Base-by-base conservation (phyloP, 495 filamentous ascomycete genomes). In the Xylaria castorea region DNA sequence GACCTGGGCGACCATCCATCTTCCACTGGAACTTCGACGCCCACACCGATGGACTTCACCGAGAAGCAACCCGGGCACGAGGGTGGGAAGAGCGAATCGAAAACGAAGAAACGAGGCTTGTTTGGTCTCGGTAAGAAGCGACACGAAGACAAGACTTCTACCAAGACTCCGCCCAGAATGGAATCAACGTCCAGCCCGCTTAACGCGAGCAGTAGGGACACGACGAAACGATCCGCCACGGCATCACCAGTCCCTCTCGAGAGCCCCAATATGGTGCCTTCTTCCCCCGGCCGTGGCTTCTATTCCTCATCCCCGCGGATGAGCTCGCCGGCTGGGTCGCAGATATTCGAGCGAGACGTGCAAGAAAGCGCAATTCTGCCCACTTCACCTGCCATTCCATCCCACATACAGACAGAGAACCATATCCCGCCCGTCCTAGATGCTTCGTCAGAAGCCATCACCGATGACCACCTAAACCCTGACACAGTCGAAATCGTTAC, bases 301-400 rank as follows among this genome's bases (percentile, higher is more conserved):
- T 83, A 77, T 71, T 84, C 87, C 32, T 82, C 88, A 20, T 91
- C 90, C 5, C 89, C 90, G 5, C 85, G 88, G 50, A 79, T 91
- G 57, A 84, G 87, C 60, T 92, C 91, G 18, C 90, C 91, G 14
- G 89, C 90, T 6, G 90, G 85, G 44, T 94, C 93, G 32, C 93
- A 95, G 76, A 97, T 97, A 76, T 97, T 97, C 81, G 94, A 97
- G 85, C 92, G 94, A 75, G 91, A 93, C 81, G 95, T 97, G 18
- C 95, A 97, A 79, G 94, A 97, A 76, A 89, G 87, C 75, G 82
- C 87, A 38, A 53, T 88, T 9, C 81, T 89, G n/a, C 90, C 93
- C 65, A 88, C 85, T 57, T 92, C 91, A 14, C 88, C 92, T 3
- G 90, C 92, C 12, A 95, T 96, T 71, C 94, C 94, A 11, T 89